Conservation (phyloP, 768 basidiomycete genomes). For the Botryobasidium botryosum region DNA sequence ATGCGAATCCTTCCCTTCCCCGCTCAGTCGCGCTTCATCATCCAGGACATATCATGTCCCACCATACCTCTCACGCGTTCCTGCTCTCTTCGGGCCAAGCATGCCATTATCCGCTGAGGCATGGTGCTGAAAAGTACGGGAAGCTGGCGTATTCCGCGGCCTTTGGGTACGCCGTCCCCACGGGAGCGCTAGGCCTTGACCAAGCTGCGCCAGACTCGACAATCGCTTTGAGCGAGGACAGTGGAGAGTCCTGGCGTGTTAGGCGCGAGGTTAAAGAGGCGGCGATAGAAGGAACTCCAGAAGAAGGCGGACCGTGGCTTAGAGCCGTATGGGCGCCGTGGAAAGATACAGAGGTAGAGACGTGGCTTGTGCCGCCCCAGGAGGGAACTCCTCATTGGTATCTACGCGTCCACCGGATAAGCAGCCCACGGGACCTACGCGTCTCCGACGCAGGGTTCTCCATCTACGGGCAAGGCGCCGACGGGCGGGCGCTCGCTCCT, state of each 20-base stretch:
- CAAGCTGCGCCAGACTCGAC: constrained; percentile 56
- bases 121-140: constrained; percentile 63
- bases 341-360: constrained; percentile 55
- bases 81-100: constrained; percentile 62
- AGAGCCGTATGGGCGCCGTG: constrained; percentile 61
- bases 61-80: constrained; percentile 47
- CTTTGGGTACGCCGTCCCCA: constrained; percentile 61
- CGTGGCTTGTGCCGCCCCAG: constrained; percentile 54
- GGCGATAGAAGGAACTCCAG: constrained; percentile 12
- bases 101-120: constrained; percentile 63
- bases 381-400: constrained; percentile 46
- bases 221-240: constrained; percentile 51
- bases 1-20: constrained; percentile 22
- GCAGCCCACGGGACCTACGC: constrained; percentile 30
- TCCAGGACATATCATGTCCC: constrained; percentile 51
- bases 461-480: constrained; percentile 46
- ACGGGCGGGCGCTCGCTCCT: constrained; percentile 42
- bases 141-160: constrained; percentile 63
- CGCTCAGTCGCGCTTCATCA: constrained; percentile 37
- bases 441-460: constrained; percentile 58
- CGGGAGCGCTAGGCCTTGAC: constrained; percentile 47
- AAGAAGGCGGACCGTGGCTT: constrained; percentile 33
- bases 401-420: constrained; percentile 46
- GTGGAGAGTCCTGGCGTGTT: constrained; percentile 56
- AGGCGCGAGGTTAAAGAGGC: constrained; percentile 47